Percentiles rank a stretch among this genome's conserved stretches.
These are phyloP conservation scores for Ganoderma multipileum DNA, from an alignment of 1,284 basidiomycete species.

Conservation along the genomic window DNA sequence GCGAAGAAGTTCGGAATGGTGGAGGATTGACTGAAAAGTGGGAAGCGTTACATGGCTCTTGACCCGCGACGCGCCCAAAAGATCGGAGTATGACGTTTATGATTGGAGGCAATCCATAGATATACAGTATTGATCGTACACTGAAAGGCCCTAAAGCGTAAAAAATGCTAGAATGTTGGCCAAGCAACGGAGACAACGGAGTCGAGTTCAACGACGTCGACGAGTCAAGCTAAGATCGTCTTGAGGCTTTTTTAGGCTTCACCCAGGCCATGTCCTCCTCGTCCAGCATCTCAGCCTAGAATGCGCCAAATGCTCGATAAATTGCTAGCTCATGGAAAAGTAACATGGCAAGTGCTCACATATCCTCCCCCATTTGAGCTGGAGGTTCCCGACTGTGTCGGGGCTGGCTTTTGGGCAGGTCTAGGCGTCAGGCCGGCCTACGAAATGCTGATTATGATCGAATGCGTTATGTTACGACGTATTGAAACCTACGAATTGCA, in stretches of 20 bases:
- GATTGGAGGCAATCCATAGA: no score
- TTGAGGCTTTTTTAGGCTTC: slow-evolving; percentile 27
- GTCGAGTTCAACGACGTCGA: neutral
- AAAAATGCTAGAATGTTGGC: neutral
- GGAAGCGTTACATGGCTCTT: slow-evolving; percentile 1
- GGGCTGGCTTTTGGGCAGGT: slow-evolving; percentile 6
- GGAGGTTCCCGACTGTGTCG: slow-evolving; percentile 6
- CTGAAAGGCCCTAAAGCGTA: neutral
- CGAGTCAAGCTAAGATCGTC: slow-evolving; percentile 6
- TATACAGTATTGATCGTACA: neutral
- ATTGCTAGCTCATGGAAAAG: neutral
- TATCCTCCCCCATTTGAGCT: slow-evolving; percentile 10
- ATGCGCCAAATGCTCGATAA: neutral
- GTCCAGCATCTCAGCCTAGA: slow-evolving; percentile 37
- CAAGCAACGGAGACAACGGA: neutral
- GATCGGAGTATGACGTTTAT: neutral
- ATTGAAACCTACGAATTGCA: slow-evolving; percentile 20
- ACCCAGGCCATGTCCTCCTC: slow-evolving; percentile 37
- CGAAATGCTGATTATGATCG: neutral
- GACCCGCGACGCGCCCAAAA: neutral
- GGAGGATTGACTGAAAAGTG: neutral
- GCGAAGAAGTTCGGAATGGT: slow-evolving; percentile 5
- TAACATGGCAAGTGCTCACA: slow-evolving; percentile 13
- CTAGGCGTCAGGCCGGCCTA: slow-evolving; percentile 18
- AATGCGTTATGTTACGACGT: neutral